Percentiles rank a stretch among this genome's conserved stretches.
phyloP scores from a whole-genome alignment of 768 basidiomycete species.

The Lactifluus subvellereus region DNA sequence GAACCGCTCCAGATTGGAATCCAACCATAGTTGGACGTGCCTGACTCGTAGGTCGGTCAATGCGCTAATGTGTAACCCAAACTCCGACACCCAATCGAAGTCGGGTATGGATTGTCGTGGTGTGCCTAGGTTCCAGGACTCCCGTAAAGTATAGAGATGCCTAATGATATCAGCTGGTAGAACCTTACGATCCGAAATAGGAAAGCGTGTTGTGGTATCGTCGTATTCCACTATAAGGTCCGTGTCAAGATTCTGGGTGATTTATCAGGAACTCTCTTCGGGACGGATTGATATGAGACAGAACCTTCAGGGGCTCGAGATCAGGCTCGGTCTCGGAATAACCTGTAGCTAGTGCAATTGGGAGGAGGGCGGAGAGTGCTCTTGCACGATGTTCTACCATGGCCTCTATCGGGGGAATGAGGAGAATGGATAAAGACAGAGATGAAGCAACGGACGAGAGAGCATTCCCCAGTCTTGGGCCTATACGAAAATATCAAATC shows the following conservation, averaged over 20 bases:
- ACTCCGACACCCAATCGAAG: slow-evolving; percentile 36
- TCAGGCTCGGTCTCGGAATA: slow-evolving; percentile 41
- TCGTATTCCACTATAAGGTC: slow-evolving; percentile 35
- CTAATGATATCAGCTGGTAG: slow-evolving; percentile 27
- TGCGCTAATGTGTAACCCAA: slow-evolving; percentile 36
- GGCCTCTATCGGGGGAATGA: slow-evolving; percentile 34
- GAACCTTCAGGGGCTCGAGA: slow-evolving; percentile 47
- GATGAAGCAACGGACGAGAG: slow-evolving; percentile 41
- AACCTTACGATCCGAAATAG: slow-evolving; percentile 28
- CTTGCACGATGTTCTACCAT: slow-evolving; percentile 43
- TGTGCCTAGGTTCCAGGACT: slow-evolving; percentile 31
- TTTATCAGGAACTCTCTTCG: neutral
- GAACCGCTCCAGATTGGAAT: slow-evolving; percentile 45
- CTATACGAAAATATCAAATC: slow-evolving; percentile 28
- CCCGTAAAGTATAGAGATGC: slow-evolving; percentile 26
- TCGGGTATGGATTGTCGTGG: slow-evolving; percentile 37
- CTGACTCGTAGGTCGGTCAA: slow-evolving; percentile 41
- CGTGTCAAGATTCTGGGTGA: slow-evolving; percentile 46
- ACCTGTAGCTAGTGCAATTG: slow-evolving; percentile 44
- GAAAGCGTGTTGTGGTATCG: slow-evolving; percentile 36
- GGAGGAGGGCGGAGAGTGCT: slow-evolving; percentile 36
- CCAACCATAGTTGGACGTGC: slow-evolving; percentile 49
- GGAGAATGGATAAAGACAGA: neutral
- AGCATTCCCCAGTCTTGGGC: slow-evolving; percentile 61
- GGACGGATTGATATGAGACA: neutral